phyloP scores from a whole-genome alignment of 2,329 filamentous ascomycete species.

The Penicillium sp. region DNA sequence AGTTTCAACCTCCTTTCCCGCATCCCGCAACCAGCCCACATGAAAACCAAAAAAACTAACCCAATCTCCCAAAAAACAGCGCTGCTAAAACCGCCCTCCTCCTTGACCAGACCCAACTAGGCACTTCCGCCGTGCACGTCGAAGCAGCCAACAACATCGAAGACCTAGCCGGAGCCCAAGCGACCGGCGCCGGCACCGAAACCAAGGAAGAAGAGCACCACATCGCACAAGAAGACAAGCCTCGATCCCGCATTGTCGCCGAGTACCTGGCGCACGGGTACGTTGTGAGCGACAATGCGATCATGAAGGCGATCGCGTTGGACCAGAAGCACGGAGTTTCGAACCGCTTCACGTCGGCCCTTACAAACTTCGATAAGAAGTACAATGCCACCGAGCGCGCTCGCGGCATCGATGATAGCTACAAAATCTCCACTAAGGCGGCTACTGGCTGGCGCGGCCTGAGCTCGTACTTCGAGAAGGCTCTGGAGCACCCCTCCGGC shows the following conservation, averaged over 20 bases:
- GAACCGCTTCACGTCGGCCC: slow-evolving; percentile 71
- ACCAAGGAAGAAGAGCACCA: slow-evolving; percentile 61
- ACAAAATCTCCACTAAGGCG: slow-evolving; percentile 75
- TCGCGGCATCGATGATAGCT: slow-evolving; percentile 77
- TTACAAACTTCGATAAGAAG: slow-evolving; percentile 76
- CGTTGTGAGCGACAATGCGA: slow-evolving; percentile 71
- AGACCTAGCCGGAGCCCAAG: slow-evolving; percentile 61
- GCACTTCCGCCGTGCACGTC: slow-evolving; percentile 73
- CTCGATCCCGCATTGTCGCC: slow-evolving; percentile 85
- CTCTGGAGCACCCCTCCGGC: slow-evolving; percentile 79
- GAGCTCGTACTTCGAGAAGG: slow-evolving; percentile 92
- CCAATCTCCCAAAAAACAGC: slow-evolving; percentile 27
- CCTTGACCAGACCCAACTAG: slow-evolving; percentile 94
- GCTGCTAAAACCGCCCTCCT: slow-evolving; percentile 96
- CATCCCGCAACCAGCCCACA: not conserved
- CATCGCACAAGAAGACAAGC: slow-evolving; percentile 95
- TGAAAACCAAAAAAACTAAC: not conserved
- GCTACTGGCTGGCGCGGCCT: slow-evolving; percentile 66
- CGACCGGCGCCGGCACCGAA: slow-evolving; percentile 56
- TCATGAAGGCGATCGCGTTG: slow-evolving; percentile 80
- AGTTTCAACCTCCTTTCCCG: slow-evolving; percentile 12
- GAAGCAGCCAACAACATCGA: slow-evolving; percentile 67
- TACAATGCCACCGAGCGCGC: slow-evolving; percentile 87
- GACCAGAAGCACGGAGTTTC: slow-evolving; percentile 89
- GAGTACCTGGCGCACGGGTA: slow-evolving; percentile 98